phyloP scores from a whole-genome alignment of 2,329 filamentous ascomycete genomes.

The Lachnellula hyalina region DNA sequence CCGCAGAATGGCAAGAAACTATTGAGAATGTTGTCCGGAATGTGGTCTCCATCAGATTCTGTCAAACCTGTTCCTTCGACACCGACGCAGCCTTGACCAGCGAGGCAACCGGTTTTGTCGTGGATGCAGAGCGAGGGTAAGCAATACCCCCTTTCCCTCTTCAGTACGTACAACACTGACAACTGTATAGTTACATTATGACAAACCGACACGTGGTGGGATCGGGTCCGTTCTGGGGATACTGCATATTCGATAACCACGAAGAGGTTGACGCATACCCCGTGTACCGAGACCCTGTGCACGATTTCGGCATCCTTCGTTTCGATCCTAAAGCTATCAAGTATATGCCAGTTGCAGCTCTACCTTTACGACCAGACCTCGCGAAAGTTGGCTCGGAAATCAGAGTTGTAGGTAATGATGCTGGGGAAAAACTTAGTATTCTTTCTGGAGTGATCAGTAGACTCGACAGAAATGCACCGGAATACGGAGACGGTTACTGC shows the following conservation, averaged over 20 bases:
- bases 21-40: constrained; percentile 92
- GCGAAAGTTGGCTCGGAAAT: constrained; percentile 92
- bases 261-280: constrained; percentile 94
- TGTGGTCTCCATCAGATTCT: constrained; percentile 98
- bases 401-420: constrained; percentile 95
- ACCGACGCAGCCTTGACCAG: constrained; percentile 92
- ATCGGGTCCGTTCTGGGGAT: constrained; percentile 94
- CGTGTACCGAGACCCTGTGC: constrained; percentile 95
- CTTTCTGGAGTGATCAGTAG: constrained; percentile 95
- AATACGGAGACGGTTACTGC: constrained; percentile 96
- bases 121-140: constrained; percentile 82
- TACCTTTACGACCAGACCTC: constrained; percentile 77
- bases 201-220: constrained; percentile 93
- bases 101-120: constrained; percentile 95
- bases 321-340: constrained; percentile 96
- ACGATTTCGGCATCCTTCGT: constrained; percentile 95
- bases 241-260: constrained; percentile 98
- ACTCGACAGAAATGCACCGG: constrained; percentile 91
- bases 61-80: constrained; percentile 95
- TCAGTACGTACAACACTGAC: constrained; percentile 22
- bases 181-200: constrained; percentile 59
- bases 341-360: constrained; percentile 84
- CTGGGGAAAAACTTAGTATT: constrained; percentile 96
- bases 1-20: constrained; percentile 89
- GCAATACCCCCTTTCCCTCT: not conserved